Base-by-base conservation (phyloP, 2,329 filamentous ascomycete species). In the Sordariomycetes sp. region DNA sequence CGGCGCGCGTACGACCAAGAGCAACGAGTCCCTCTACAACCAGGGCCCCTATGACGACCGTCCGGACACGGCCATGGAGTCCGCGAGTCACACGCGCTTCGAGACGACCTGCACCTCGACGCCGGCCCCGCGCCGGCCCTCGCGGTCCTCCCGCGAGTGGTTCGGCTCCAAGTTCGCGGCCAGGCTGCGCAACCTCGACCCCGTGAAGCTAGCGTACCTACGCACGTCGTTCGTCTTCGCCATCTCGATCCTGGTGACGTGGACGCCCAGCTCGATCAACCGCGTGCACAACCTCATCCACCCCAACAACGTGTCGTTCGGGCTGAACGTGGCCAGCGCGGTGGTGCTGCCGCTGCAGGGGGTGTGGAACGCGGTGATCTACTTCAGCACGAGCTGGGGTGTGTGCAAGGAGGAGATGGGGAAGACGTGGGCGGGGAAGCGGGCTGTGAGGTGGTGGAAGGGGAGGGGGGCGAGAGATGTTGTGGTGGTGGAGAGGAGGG, bases 301-400 rank as follows among this genome's bases (percentile, higher is more conserved):
- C 55, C 80, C 81, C 0, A 67, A 76, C 14, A 64, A 72, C 10
- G 75, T 78, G 34, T 79, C 77, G 59, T 92, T 84, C 67, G 79
- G 78, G 12, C 80, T 90, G 55, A 87, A 88, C 66, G 79, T 90
- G 55, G 80, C 82, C 1, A 85, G 86, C 7, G 85, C 86, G 2
- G 76, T 89, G 1, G 88, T 92, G 0, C 75, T 93, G 3, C 88
- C 89, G 0, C 75, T 90, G 1, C 89, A 93, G 68, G 89, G 89
- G 0, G 80, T 90, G 35, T 92, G 89, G 88, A 93, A 93, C 66
- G 81, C 84, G 34, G 73, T 89, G 57, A 89, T 94, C 59, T 93
- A 91, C 71, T 81, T 88, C 60, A 79, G 80, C 5, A 88, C 87
- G 1, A 89, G 78, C 62, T 79, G 75, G 72, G 54, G 24, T 0